Evolutionary conservation across 176 grass and related monocot genomes (phyloP).

Genomic region (Avena eriantha): DNA sequence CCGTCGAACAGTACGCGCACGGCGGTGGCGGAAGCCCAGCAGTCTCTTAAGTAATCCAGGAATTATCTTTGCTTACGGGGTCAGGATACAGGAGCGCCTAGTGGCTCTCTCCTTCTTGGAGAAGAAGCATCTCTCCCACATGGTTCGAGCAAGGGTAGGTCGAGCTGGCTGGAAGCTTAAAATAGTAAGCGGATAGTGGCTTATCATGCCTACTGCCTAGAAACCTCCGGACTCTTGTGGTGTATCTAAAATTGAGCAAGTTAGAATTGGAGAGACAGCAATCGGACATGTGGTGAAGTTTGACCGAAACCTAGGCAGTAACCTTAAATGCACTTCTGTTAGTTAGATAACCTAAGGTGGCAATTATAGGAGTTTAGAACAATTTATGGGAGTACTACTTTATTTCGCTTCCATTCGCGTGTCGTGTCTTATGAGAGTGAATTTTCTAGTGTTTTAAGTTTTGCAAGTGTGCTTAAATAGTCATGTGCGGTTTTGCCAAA

Average conservation of each 20-base stretch:
- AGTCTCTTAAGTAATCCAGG: neutral
- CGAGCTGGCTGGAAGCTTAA: neutral
- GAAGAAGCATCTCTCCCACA: constrained; percentile 5
- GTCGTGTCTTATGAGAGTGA: neutral
- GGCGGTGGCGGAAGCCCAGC: constrained; percentile 2
- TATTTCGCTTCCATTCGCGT: neutral
- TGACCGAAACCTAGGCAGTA: constrained; percentile 5
- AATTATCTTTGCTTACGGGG: neutral
- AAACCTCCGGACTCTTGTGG: neutral
- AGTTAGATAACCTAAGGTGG: neutral
- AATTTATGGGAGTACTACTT: neutral
- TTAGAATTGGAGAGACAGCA: neutral
- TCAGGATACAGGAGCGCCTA: neutral
- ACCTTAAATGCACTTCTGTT: neutral
- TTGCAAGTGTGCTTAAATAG: neutral
- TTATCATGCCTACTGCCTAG: neutral
- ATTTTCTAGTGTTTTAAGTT: neutral
- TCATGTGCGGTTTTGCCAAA: neutral
- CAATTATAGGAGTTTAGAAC: neutral
- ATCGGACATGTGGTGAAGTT: neutral
- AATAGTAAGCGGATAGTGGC: neutral
- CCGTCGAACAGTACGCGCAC: constrained; percentile 19
- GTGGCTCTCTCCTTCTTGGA: neutral
- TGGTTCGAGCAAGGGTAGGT: neutral
- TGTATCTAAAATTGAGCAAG: neutral